Evolutionary conservation across 768 basidiomycete species (phyloP).

Genomic region (Panaeolus cyanescens): DNA sequence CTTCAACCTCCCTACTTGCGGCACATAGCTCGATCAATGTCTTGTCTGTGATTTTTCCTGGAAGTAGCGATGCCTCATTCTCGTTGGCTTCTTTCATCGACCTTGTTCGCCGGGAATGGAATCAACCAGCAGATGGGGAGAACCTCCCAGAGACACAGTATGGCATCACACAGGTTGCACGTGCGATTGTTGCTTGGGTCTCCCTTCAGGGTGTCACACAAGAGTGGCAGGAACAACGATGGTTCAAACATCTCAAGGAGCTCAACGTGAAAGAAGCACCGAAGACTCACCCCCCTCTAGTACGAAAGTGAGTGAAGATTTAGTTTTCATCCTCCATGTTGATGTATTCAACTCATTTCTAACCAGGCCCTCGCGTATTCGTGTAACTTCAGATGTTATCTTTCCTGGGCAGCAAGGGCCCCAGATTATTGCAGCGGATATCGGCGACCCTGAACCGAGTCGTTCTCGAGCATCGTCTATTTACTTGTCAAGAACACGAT

Average conservation of each 20-base stretch:
- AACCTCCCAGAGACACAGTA: slow-evolving; percentile 60
- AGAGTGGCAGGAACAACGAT: slow-evolving; percentile 74
- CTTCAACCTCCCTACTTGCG: slow-evolving; percentile 72
- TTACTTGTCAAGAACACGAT: slow-evolving; percentile 20
- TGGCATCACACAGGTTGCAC: slow-evolving; percentile 64
- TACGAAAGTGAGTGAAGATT: slow-evolving; percentile 32
- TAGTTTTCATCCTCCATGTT: neutral
- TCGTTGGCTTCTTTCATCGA: slow-evolving; percentile 78
- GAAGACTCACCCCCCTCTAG: slow-evolving; percentile 27
- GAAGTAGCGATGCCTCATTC: slow-evolving; percentile 78
- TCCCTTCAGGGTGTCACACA: slow-evolving; percentile 81
- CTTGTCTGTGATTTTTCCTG: slow-evolving; percentile 71
- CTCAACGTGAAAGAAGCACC: slow-evolving; percentile 57
- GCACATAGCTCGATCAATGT: slow-evolving; percentile 78
- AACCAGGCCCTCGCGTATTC: slow-evolving; percentile 57
- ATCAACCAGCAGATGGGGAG: slow-evolving; percentile 38
- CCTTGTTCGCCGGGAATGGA: slow-evolving; percentile 81
- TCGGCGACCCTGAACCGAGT: slow-evolving; percentile 50
- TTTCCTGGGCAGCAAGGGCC: slow-evolving; percentile 62
- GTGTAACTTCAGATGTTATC: slow-evolving; percentile 73
- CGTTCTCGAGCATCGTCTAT: slow-evolving; percentile 21
- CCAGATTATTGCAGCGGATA: slow-evolving; percentile 80
- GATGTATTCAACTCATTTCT: slow-evolving; percentile 3
- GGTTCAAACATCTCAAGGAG: slow-evolving; percentile 68
- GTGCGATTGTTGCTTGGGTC: slow-evolving; percentile 79